phyloP scores from a whole-genome alignment of 2,329 filamentous ascomycete species.

The Sarocladium kiliense region DNA sequence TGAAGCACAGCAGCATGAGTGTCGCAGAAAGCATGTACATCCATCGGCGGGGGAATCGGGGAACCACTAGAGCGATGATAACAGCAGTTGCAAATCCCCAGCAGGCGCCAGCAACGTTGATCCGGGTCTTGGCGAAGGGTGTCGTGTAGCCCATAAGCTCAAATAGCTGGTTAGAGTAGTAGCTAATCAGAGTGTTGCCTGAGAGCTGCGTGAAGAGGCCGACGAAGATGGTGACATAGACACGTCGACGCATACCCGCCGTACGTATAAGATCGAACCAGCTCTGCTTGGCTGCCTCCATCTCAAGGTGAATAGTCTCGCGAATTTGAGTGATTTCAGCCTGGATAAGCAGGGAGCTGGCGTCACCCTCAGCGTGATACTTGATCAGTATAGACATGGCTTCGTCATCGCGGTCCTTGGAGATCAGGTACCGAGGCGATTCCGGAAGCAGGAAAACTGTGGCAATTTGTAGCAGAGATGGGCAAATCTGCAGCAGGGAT shows the following conservation, averaged over 20 bases:
- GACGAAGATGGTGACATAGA: constrained; percentile 42
- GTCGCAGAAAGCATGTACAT: constrained; percentile 50
- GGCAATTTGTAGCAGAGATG: constrained; percentile 31
- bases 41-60: constrained; percentile 40
- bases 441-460: constrained; percentile 41
- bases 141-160: constrained; percentile 38
- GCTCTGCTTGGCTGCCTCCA: constrained; percentile 35
- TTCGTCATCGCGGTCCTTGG: constrained; percentile 30
- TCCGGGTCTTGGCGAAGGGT: constrained; percentile 36
- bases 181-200: constrained; percentile 41
- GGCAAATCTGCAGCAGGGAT: constrained; percentile 37
- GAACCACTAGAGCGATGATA: constrained; percentile 33
- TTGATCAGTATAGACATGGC: constrained; percentile 41
- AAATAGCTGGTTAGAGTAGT: constrained; percentile 37
- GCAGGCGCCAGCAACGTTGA: constrained; percentile 39
- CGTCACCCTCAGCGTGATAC: constrained; percentile 45
- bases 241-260: constrained; percentile 44
- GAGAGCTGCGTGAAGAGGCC: constrained; percentile 51
- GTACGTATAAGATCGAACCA: constrained; percentile 50
- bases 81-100: constrained; percentile 40
- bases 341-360: constrained; percentile 36
- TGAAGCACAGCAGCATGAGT: constrained; percentile 42
- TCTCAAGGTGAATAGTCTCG: constrained; percentile 40
- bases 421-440: constrained; percentile 34
- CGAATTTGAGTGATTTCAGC: constrained; percentile 46